These are phyloP conservation scores for Glebionis coronaria DNA, from an alignment of 129 eudicot genomes.

Conservation along the genomic window DNA sequence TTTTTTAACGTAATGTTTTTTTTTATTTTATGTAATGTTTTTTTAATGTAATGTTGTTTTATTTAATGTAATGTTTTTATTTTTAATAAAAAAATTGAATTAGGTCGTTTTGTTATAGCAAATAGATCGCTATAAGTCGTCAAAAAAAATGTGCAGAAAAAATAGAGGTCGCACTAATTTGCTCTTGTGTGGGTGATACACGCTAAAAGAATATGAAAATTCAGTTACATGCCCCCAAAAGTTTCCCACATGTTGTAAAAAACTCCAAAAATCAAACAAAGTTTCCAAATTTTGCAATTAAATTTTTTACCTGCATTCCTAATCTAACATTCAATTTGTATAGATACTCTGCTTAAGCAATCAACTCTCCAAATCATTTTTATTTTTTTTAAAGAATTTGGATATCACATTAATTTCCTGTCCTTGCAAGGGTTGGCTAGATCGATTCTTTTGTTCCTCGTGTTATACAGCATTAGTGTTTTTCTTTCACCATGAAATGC, in stretches of 20 bases:
- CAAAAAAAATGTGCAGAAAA: no score
- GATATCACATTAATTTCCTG: not conserved
- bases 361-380: not conserved
- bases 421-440: slow-evolving; percentile 12
- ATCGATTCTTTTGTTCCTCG: not conserved
- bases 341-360: slow-evolving; percentile 22
- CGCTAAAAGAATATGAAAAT: slow-evolving; percentile 15
- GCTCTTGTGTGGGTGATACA: no score
- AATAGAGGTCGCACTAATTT: no score
- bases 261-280: slow-evolving; percentile 20
- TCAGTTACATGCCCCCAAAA: slow-evolving; percentile 20
- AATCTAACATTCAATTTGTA: not conserved
- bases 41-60: no score
- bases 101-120: no score
- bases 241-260: slow-evolving; percentile 17
- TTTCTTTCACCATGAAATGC: not conserved
- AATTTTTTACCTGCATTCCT: not conserved
- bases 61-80: no score
- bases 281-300: not conserved
- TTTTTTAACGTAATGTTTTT: no score
- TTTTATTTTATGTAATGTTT: no score
- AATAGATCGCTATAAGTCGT: no score
- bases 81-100: no score
- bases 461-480: slow-evolving; percentile 6
- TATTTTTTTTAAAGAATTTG: not conserved